Percentiles rank a stretch among this genome's conserved stretches.
Evolutionary conservation across 108 stramenopile species (phyloP).

Genomic region (Cyclotella baltica): DNA sequence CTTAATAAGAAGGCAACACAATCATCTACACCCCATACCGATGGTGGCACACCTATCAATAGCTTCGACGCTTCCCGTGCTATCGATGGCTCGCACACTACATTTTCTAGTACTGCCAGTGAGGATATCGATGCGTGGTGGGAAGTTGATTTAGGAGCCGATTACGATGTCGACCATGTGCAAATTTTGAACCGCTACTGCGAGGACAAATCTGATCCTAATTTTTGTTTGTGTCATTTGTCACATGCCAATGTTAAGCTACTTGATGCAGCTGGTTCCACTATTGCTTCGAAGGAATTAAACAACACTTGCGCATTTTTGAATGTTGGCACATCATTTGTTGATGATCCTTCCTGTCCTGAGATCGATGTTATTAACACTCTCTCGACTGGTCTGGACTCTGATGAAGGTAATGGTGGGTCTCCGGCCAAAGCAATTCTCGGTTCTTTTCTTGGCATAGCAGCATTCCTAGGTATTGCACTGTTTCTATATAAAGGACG

Average conservation of each 20-base stretch:
- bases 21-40: constrained; percentile 3
- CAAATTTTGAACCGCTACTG: background rate
- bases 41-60: no score
- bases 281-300: background rate
- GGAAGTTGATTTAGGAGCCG: background rate
- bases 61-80: background rate
- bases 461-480: background rate
- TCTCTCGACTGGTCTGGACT: background rate
- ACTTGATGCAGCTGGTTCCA: background rate
- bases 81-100: background rate
- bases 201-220: background rate
- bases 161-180: background rate
- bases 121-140: background rate
- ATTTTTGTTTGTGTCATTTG: background rate
- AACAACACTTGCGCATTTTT: background rate
- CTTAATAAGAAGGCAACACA: background rate
- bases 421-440: background rate
- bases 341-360: background rate
- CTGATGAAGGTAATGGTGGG: background rate
- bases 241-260: background rate
- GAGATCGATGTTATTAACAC: background rate
- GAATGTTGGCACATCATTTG: background rate
- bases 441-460: background rate
- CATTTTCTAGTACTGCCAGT: background rate
- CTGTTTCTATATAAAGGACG: constrained; percentile 4